These are phyloP conservation scores for Tetraselmis chui DNA, from an alignment of 139 green algal genomes.

Conservation along the genomic window DNA sequence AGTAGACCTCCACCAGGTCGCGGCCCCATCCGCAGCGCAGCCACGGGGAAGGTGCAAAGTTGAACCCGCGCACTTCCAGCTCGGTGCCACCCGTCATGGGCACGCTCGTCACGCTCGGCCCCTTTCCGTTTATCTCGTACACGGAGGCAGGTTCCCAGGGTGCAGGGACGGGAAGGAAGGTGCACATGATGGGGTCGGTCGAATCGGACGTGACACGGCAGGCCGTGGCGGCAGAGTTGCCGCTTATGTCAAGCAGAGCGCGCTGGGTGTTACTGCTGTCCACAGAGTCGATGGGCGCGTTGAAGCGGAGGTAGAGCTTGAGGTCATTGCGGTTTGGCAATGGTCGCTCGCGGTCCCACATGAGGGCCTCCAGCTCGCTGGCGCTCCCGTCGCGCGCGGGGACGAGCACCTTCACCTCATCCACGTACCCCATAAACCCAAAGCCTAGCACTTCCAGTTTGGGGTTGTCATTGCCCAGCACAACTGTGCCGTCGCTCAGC, in stretches of 20 bases:
- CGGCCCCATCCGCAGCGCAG: slow-evolving; percentile 18
- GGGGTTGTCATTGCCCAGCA: background rate
- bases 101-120: background rate
- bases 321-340: background rate
- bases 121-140: background rate
- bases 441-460: slow-evolving; percentile 7
- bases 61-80: slow-evolving; percentile 17
- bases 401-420: slow-evolving; percentile 15
- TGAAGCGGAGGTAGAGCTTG: background rate
- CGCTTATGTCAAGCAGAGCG: background rate
- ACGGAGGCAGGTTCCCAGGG: slow-evolving; percentile 17
- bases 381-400: background rate
- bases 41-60: slow-evolving; percentile 18
- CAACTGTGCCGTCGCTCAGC: background rate
- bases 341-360: background rate
- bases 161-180: slow-evolving; percentile 2
- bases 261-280: background rate
- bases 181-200: background rate
- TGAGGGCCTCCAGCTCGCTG: background rate
- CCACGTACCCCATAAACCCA: slow-evolving; percentile 13
- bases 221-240: background rate
- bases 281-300: background rate
- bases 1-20: background rate
- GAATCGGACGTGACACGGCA: background rate
- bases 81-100: background rate